Evolutionary conservation across 2,329 filamentous ascomycete species (phyloP).

Genomic region (Scorias spongiosa): DNA sequence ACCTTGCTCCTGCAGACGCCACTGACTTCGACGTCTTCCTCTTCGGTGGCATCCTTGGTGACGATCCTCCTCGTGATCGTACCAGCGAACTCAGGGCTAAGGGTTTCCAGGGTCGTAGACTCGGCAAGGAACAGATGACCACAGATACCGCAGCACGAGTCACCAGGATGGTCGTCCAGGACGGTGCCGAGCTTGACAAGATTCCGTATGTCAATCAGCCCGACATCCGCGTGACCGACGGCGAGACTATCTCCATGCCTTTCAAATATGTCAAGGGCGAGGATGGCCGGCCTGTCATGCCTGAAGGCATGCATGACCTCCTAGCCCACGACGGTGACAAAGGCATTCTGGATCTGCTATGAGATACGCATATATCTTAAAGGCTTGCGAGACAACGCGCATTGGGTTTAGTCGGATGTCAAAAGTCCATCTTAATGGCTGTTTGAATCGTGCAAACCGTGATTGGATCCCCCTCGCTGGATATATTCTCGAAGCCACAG

Average conservation of each 20-base stretch:
- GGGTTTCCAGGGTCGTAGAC: slow-evolving; percentile 70
- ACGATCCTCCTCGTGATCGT: slow-evolving; percentile 82
- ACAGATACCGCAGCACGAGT: slow-evolving; percentile 94
- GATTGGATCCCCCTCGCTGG: no score
- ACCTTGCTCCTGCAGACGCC: slow-evolving; percentile 71
- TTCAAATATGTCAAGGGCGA: slow-evolving; percentile 79
- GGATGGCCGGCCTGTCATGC: slow-evolving; percentile 70
- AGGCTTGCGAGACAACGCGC: no score
- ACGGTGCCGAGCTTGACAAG: slow-evolving; percentile 62
- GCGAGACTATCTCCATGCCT: slow-evolving; percentile 88
- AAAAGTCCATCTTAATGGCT: no score
- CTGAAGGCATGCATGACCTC: slow-evolving; percentile 83
- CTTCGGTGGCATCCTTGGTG: slow-evolving; percentile 90
- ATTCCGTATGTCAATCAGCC: slow-evolving; percentile 78
- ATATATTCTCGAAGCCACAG: no score
- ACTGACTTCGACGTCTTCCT: slow-evolving; percentile 77
- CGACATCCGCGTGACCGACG: slow-evolving; percentile 56
- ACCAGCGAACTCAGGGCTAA: slow-evolving; percentile 93
- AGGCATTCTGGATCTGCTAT: slow-evolving; percentile 73
- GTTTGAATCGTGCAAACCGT: no score
- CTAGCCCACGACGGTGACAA: slow-evolving; percentile 92
- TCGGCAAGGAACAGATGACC: slow-evolving; percentile 94
- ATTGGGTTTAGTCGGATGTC: no score
- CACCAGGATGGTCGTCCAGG: slow-evolving; percentile 74
- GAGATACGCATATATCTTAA: slow-evolving; percentile 4